Percentiles rank a stretch among this genome's conserved stretches.
Evolutionary conservation across 2,329 filamentous ascomycete genomes (phyloP).

Genomic region (Beauveria scarabaeidicola): DNA sequence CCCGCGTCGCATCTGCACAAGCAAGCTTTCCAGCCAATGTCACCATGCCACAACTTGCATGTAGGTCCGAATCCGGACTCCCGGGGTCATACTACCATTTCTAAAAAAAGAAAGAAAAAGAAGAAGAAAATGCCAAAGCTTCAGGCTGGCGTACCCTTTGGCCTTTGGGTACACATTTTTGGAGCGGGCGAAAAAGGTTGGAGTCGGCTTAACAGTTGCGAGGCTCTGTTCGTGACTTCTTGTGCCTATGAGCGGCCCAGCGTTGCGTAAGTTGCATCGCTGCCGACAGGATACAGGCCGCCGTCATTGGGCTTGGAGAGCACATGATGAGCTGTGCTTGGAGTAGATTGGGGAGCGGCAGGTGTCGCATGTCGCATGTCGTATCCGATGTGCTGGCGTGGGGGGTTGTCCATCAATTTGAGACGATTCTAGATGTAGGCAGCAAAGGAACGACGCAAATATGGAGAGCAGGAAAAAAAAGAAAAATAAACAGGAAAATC

Average conservation of each 20-base stretch:
- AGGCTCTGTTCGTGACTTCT: conserved; percentile 5
- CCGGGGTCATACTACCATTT: not conserved
- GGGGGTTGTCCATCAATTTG: not conserved
- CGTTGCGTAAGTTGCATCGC: not conserved
- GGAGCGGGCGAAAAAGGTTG: not conserved
- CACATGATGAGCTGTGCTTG: not conserved
- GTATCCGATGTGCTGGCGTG: not conserved
- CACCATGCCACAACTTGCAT: not conserved
- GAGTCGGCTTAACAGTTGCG: conserved; percentile 4
- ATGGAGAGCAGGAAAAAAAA: too few relatives aligned
- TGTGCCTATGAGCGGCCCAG: not conserved
- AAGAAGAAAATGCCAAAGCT: not conserved
- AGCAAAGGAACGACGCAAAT: too few relatives aligned
- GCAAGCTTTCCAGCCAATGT: not conserved
- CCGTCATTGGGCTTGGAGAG: not conserved
- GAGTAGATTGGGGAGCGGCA: not conserved
- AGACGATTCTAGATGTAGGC: too few relatives aligned
- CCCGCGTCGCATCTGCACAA: conserved; percentile 1
- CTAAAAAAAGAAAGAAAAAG: not conserved
- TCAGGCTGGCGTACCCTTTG: not conserved
- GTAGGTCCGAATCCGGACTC: not conserved
- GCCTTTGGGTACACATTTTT: not conserved
- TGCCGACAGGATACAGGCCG: not conserved
- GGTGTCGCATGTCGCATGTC: not conserved
- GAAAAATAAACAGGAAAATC: too few relatives aligned